phyloP scores from a whole-genome alignment of 805 yeast species.

The Schwanniomyces occidentalis region DNA sequence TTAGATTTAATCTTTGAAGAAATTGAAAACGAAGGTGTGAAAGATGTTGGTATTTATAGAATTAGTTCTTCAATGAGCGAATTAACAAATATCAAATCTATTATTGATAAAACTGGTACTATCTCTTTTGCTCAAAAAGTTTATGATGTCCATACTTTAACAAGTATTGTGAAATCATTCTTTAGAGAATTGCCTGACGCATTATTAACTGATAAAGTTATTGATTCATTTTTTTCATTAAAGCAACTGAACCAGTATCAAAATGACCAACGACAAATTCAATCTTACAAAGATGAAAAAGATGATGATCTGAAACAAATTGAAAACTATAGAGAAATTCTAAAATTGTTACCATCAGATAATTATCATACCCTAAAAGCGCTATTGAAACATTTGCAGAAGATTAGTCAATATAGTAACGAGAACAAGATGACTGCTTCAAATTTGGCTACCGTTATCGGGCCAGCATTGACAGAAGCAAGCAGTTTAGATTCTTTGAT shows the following conservation, averaged over 20 bases:
- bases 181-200: slow-evolving; percentile 88
- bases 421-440: slow-evolving; percentile 85
- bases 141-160: slow-evolving; percentile 81
- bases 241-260: slow-evolving; percentile 14
- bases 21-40: slow-evolving; percentile 83
- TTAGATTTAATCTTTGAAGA: slow-evolving; percentile 67
- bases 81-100: slow-evolving; percentile 41
- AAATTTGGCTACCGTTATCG: slow-evolving; percentile 87
- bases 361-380: slow-evolving; percentile 70
- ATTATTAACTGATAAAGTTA: slow-evolving; percentile 64
- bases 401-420: slow-evolving; percentile 64
- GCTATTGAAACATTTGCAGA: slow-evolving; percentile 66
- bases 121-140: slow-evolving; percentile 49
- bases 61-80: slow-evolving; percentile 55
- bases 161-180: slow-evolving; percentile 83
- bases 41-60: slow-evolving; percentile 89
- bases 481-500: slow-evolving; percentile 47
- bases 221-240: slow-evolving; percentile 53
- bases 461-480: slow-evolving; percentile 61
- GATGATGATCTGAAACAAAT: slow-evolving; percentile 7
- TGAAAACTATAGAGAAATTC: slow-evolving; percentile 27
- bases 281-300: slow-evolving; percentile 1
- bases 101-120: slow-evolving; percentile 48
- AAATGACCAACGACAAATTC: slow-evolving; percentile 1
- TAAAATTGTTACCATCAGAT: slow-evolving; percentile 54